Evolutionary conservation across 1,284 basidiomycete genomes (phyloP), one percentile per base, ranked within the genome.

Genomic region (Volvariella volvacea): DNA sequence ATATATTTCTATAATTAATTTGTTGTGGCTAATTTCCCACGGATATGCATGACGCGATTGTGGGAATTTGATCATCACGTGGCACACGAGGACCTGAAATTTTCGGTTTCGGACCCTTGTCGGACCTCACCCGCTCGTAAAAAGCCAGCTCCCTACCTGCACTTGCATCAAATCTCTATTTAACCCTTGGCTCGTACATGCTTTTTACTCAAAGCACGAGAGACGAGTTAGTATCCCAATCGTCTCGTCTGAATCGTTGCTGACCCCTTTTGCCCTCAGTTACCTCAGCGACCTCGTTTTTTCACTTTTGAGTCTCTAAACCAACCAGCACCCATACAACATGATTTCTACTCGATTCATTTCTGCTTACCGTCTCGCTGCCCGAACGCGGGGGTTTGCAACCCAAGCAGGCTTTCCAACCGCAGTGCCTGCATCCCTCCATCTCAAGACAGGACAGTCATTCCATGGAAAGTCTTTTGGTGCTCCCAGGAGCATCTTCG

Each of bases 401-500:
- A 84, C 84, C 14, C 79, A 83, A 58, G 70, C 78, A 39, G 67
- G 68, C 31, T 62, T 74, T n/a, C 54, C 62, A 31, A 49, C 61
- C 20, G 58, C 68, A 14, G 53, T 81, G 20, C 92, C 93, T 16
- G 96, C 95, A 4, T 77, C 84, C 1, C 74, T 99, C 16, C 93
- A 97, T 66, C 77, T 99, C 48, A 95, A 96, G 69, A 84, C 91
- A 4, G 95, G 95, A 33, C 85, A 99, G 66, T 87, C 85, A 10
- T 99, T 96, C 76, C 61, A 73, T 45, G 95, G 96, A 32, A 78
- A 80, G 42, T 88, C 87, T 10, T 99, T 99, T 63, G 95, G 95
- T 51, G 85, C 91, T 17, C 83, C 85, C 38, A 83, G 77, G 58
- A 93, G 89, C 58, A 82, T 85, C 47, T 99, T 81, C 67, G 96